phyloP scores from a whole-genome alignment of 768 basidiomycete species.

The Amanita muscaria region DNA sequence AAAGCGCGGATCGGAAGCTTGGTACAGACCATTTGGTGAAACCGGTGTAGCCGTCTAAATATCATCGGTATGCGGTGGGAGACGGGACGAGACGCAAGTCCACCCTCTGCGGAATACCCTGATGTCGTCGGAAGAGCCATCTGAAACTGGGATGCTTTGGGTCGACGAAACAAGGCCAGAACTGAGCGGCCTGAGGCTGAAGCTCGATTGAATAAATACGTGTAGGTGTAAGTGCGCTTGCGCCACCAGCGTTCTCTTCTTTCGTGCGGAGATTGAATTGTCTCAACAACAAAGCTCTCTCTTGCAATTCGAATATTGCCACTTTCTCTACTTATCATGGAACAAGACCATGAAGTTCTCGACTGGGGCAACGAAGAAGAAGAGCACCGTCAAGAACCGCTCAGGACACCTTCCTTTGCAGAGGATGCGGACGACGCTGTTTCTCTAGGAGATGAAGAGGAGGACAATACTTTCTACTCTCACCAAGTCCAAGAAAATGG shows the following conservation, averaged over 20 bases:
- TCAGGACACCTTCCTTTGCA: constrained; percentile 16
- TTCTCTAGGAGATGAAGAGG: constrained; percentile 67
- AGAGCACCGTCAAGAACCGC: constrained; percentile 22
- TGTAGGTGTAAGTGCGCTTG: background rate
- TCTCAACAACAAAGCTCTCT: constrained; percentile 1
- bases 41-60: constrained; percentile 69
- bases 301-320: background rate
- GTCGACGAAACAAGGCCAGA: constrained; percentile 33
- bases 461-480: constrained; percentile 46
- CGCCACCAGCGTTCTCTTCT: no score
- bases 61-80: constrained; percentile 67
- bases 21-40: constrained; percentile 71
- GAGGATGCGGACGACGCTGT: constrained; percentile 40
- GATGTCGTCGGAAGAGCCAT: constrained; percentile 34
- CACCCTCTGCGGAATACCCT: constrained; percentile 33
- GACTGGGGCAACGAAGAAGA: constrained; percentile 58
- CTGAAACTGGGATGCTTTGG: constrained; percentile 22
- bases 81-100: constrained; percentile 26
- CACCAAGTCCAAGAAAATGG: constrained; percentile 9
- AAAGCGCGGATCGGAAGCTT: constrained; percentile 13
- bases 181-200: constrained; percentile 11
- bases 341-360: constrained; percentile 58
- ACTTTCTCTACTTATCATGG: constrained; percentile 33
- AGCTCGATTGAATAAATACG: no score
- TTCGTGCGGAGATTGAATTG: constrained; percentile 17